phyloP scores from a whole-genome alignment of 1,139 yeast species.

The Ogataea hybrid region DNA sequence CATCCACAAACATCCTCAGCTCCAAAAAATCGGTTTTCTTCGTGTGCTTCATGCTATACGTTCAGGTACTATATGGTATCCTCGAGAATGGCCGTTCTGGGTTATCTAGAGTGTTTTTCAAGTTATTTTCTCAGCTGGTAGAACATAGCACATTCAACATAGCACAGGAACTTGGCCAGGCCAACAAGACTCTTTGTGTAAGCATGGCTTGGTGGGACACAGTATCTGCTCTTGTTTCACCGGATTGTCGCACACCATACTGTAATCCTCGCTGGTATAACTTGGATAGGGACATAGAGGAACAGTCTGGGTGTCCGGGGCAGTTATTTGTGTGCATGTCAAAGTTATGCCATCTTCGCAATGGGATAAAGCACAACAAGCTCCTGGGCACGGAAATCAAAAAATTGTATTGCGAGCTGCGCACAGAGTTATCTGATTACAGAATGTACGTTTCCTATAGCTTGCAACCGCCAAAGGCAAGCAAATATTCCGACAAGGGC shows the following conservation, averaged over 20 bases:
- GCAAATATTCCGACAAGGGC: neutral
- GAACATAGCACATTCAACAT: conserved; percentile 30
- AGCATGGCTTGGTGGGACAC: conserved; percentile 52
- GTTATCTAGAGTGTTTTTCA: conserved; percentile 41
- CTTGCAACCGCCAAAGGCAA: conserved; percentile 15
- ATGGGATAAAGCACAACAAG: conserved; percentile 29
- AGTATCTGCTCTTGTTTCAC: conserved; percentile 45
- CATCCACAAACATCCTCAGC: conserved; percentile 27
- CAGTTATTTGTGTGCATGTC: conserved; percentile 44
- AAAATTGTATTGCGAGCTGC: conserved; percentile 32
- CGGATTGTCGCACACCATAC: conserved; percentile 47
- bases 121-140: conserved; percentile 44
- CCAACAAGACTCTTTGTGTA: conserved; percentile 39
- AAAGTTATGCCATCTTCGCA: conserved; percentile 40
- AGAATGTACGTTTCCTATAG: conserved; percentile 38
- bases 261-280: conserved; percentile 45
- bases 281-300: conserved; percentile 38
- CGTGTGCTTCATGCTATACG: conserved; percentile 44
- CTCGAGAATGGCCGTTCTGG: conserved; percentile 46
- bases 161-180: conserved; percentile 37
- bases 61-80: conserved; percentile 45
- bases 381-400: conserved; percentile 12
- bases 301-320: conserved; percentile 51
- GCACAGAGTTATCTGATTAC: conserved; percentile 36
- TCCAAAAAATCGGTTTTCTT: conserved; percentile 26